Evolutionary conservation across 768 basidiomycete genomes (phyloP).

Genomic region (Astraeus odoratus): DNA sequence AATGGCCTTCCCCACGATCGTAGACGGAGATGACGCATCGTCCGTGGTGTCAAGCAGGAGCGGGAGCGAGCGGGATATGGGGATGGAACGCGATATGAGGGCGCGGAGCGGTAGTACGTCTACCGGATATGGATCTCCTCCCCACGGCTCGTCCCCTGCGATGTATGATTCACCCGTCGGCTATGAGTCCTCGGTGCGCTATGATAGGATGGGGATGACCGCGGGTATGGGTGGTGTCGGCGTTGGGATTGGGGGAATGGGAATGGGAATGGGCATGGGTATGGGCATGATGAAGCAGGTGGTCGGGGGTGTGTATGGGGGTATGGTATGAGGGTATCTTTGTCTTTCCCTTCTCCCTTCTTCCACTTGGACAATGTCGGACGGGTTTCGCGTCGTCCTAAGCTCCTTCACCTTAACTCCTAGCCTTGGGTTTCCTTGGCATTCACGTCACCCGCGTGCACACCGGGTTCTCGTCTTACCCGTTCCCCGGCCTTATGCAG

Average conservation of each 20-base stretch:
- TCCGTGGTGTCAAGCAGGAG: slow-evolving; percentile 32
- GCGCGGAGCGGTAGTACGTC: slow-evolving; percentile 31
- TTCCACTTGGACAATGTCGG: neutral
- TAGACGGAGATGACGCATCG: slow-evolving; percentile 33
- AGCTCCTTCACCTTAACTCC: neutral
- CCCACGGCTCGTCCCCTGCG: slow-evolving; percentile 22
- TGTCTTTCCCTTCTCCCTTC: neutral
- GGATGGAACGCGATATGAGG: neutral
- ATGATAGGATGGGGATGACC: neutral
- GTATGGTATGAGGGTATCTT: neutral
- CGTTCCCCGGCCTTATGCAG: neutral
- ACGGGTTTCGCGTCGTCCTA: neutral
- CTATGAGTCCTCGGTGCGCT: neutral
- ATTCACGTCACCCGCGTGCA: neutral
- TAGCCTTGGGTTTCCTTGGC: neutral
- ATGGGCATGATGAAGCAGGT: neutral
- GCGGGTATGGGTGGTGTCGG: neutral
- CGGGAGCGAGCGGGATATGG: slow-evolving; percentile 15
- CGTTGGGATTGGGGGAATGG: neutral
- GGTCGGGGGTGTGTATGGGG: neutral
- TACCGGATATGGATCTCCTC: slow-evolving; percentile 27
- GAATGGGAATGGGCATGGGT: neutral
- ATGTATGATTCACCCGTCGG: slow-evolving; percentile 24
- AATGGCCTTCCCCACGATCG: slow-evolving; percentile 18
- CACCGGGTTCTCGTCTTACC: neutral